phyloP scores from a whole-genome alignment of 257 asterid genomes.

The Primulina eburnea region DNA sequence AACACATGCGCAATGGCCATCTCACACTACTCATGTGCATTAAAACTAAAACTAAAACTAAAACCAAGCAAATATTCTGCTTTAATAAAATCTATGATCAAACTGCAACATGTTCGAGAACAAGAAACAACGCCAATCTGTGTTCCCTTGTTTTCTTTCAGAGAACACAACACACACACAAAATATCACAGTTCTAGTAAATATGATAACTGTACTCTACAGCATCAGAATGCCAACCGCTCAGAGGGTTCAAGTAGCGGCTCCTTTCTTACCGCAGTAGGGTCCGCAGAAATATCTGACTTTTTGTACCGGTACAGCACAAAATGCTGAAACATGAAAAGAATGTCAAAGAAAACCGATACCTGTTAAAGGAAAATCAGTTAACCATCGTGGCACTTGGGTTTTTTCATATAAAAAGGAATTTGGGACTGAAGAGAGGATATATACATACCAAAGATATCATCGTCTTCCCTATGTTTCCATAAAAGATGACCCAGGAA shows the following conservation, averaged over 20 bases:
- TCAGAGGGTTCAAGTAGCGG: slow-evolving; percentile 49
- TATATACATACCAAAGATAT: slow-evolving; percentile 66
- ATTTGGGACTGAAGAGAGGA: neutral
- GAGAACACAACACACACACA: neutral
- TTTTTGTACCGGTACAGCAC: slow-evolving; percentile 54
- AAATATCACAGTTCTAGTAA: neutral
- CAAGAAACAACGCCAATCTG: neutral
- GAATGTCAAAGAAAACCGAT: slow-evolving; percentile 69
- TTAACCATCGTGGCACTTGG: neutral
- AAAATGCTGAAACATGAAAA: slow-evolving; percentile 84
- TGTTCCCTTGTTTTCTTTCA: neutral
- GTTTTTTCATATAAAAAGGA: neutral
- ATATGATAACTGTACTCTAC: slow-evolving; percentile 28
- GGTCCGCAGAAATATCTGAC: slow-evolving; percentile 19
- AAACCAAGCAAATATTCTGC: neutral
- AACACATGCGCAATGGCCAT: too few relatives aligned
- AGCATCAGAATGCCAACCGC: slow-evolving; percentile 26
- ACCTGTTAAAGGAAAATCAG: slow-evolving; percentile 46
- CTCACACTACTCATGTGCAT: too few relatives aligned
- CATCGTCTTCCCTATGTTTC: slow-evolving; percentile 88
- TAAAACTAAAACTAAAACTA: neutral
- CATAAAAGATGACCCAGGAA: slow-evolving; percentile 86
- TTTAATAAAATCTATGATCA: neutral
- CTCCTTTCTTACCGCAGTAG: slow-evolving; percentile 52
- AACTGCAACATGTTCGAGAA: neutral